phyloP scores from a whole-genome alignment of 169 alveolate genomes.

The Cryptosporidium ubiquitum region DNA sequence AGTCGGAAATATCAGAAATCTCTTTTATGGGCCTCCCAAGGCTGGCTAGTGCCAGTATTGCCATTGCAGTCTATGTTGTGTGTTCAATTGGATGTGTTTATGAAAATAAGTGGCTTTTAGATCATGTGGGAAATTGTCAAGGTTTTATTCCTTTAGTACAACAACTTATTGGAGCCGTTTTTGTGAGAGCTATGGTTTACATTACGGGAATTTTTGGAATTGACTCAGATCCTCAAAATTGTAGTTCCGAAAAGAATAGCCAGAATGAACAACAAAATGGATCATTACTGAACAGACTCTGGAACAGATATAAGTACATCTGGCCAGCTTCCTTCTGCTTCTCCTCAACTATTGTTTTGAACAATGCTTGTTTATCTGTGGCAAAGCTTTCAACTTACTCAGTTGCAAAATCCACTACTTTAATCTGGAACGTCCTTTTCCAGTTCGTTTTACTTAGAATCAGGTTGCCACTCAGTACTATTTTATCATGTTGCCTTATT shows the following conservation, averaged over 20 bases:
- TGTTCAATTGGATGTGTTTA: slow-evolving; percentile 73
- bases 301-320: slow-evolving; percentile 36
- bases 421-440: slow-evolving; percentile 66
- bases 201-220: slow-evolving; percentile 11
- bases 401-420: slow-evolving; percentile 67
- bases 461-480: slow-evolving; percentile 39
- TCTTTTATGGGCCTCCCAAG: slow-evolving; percentile 66
- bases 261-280: not conserved
- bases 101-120: slow-evolving; percentile 52
- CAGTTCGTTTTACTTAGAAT: slow-evolving; percentile 44
- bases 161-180: slow-evolving; percentile 42
- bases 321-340: slow-evolving; percentile 68
- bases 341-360: slow-evolving; percentile 43
- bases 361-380: slow-evolving; percentile 50
- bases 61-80: slow-evolving; percentile 33
- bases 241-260: not conserved
- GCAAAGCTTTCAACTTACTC: slow-evolving; percentile 70
- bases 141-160: slow-evolving; percentile 71
- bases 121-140: slow-evolving; percentile 44
- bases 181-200: slow-evolving; percentile 28
- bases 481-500: slow-evolving; percentile 43
- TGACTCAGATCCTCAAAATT: not conserved
- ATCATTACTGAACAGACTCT: not conserved
- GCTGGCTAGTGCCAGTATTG: slow-evolving; percentile 46
- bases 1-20: slow-evolving; percentile 36